Percentiles rank a stretch among this genome's conserved stretches.
phyloP scores from a whole-genome alignment of 495 filamentous ascomycete species.

The Penicillium pulvis region DNA sequence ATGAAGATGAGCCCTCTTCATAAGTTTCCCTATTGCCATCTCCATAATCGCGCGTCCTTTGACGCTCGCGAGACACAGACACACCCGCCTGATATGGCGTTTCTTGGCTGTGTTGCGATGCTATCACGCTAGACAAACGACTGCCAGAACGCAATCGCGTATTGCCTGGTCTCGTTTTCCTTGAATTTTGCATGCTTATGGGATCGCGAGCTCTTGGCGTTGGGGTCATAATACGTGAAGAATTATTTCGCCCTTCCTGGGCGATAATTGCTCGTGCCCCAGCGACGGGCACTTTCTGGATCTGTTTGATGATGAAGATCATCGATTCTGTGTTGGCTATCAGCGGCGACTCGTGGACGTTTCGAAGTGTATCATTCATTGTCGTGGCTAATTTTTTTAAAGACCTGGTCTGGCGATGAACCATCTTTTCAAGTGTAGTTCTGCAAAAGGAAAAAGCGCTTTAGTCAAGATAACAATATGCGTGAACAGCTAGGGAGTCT shows the following conservation, averaged over 20 bases:
- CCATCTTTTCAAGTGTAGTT: neutral
- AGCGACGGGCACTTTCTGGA: neutral
- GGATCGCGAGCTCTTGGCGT: neutral
- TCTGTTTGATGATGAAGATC: neutral
- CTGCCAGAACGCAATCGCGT: neutral
- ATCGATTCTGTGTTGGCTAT: neutral
- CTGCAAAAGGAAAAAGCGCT: neutral
- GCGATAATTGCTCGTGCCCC: neutral
- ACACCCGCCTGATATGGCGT: neutral
- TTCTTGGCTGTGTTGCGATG: neutral
- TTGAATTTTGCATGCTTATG: neutral
- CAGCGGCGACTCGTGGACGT: neutral
- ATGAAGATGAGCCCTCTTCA: neutral
- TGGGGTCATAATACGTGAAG: neutral
- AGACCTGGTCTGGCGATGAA: neutral
- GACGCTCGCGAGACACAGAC: neutral
- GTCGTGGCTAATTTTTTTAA: neutral
- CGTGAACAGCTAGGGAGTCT: neutral
- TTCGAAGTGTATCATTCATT: neutral
- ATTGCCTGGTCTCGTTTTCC: neutral
- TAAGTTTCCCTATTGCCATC: neutral
- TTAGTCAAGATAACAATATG: neutral
- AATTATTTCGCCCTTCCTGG: neutral
- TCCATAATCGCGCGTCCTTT: neutral
- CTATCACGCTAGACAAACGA: neutral